Base-by-base conservation (phyloP, 495 filamentous ascomycete genomes). In the Chaetomidium leptoderma region DNA sequence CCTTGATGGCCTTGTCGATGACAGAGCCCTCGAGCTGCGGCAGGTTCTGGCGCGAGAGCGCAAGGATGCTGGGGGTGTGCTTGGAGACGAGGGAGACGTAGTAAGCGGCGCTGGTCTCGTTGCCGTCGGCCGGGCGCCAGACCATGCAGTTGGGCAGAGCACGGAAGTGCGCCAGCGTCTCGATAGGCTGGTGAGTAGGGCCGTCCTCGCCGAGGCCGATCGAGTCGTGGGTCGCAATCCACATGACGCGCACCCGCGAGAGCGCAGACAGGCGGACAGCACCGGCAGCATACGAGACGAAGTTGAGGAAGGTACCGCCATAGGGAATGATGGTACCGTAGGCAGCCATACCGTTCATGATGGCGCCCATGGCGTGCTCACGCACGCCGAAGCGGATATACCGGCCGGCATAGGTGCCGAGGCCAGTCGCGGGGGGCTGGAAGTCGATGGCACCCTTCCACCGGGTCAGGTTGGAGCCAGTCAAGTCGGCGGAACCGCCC, bases 61-160 rank as follows among this genome's bases (percentile, higher is more conserved):
- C 93, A 64, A 99, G 73, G 76, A 99, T 92, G 75, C 80, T 86
- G 59, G 93, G 92, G 26, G 95, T 97, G 74, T 88, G 82, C 78
- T 91, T 90, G 65, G 90, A 87, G 65, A 87, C 96, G 59, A 99
- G 78, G 43, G 91, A 89, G 64, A 93, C 78, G 78, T 99, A 99
- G 83, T 99, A 99, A 63, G 95, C 93, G 65, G 91, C 91, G 72
- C 88, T 92, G 66, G 87, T 92, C 87, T 99, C 93, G 79, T 99
- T 99, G 64, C 93, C 93, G 70, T 99, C 93, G 57, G 93, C 93
- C 58, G 93, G 93, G 70, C 93, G 93, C 93, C 93, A 99, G 67
- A 97, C 95, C 93, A 97, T 97, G 83, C 87, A 90, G 87, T 99
- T 99, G 64, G 93, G 93, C 63, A 97, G 83, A 55, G 95, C 95